Percentiles rank a stretch among this genome's conserved stretches.
phyloP scores from a whole-genome alignment of 2,329 filamentous ascomycete species.

The Capronia coronata region DNA sequence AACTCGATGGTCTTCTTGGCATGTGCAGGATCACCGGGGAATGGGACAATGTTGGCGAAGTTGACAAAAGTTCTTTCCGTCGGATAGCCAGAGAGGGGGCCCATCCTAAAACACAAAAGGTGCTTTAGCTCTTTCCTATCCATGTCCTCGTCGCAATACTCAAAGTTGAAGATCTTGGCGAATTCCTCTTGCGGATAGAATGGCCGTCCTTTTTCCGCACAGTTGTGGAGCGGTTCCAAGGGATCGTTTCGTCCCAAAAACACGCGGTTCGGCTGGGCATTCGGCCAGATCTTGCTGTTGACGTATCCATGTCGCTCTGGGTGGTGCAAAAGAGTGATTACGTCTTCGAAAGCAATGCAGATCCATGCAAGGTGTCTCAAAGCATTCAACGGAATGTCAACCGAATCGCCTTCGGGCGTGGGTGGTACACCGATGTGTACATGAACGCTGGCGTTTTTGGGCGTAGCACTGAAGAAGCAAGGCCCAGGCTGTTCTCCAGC shows the following conservation, averaged over 20 bases:
- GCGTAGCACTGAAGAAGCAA: background rate
- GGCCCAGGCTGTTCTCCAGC: background rate
- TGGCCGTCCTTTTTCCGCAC: background rate
- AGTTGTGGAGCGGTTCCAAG: background rate
- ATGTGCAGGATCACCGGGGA: background rate
- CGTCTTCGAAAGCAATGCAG: slow-evolving; percentile 12
- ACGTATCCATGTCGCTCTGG: slow-evolving; percentile 10
- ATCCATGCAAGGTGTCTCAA: slow-evolving; percentile 16
- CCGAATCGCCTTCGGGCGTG: background rate
- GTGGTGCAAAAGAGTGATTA: slow-evolving; percentile 16
- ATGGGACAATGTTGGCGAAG: slow-evolving; percentile 7
- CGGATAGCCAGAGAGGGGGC: background rate
- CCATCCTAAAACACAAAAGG: background rate
- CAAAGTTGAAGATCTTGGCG: slow-evolving; percentile 6
- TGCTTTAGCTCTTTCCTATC: background rate
- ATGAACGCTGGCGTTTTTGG: slow-evolving; percentile 11
- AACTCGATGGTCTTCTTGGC: slow-evolving; percentile 18
- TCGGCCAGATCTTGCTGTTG: background rate
- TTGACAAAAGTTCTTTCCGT: slow-evolving; percentile 9
- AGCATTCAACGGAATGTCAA: slow-evolving; percentile 4
- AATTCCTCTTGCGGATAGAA: slow-evolving; percentile 5
- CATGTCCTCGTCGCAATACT: background rate
- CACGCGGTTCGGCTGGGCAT: slow-evolving; percentile 1
- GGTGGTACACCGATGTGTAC: slow-evolving; percentile 14
- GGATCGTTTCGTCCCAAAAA: background rate